phyloP scores from a whole-genome alignment of 768 basidiomycete species.

The Mrakia blollopis region DNA sequence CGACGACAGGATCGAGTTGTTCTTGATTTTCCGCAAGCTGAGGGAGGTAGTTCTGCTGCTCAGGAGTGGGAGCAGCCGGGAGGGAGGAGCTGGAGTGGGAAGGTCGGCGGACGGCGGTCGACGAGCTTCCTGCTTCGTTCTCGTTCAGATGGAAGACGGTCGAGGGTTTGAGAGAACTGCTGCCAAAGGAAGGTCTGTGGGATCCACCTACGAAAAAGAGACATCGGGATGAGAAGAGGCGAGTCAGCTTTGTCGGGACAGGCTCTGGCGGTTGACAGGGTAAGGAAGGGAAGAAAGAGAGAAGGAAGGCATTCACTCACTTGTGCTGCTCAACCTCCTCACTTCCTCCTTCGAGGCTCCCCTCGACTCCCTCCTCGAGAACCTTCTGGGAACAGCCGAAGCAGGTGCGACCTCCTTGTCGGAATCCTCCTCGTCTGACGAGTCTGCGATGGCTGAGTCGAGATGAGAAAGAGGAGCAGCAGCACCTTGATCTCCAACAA shows the following conservation, averaged over 20 bases:
- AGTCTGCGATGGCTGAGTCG: conserved; percentile 24
- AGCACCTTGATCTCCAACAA: background rate
- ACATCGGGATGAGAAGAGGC: background rate
- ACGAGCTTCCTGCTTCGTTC: background rate
- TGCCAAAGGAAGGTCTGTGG: conserved; percentile 11
- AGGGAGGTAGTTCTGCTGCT: background rate
- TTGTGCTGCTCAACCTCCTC: background rate
- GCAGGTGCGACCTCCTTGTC: background rate
- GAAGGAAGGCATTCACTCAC: background rate
- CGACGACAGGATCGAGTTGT: background rate
- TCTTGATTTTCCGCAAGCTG: background rate
- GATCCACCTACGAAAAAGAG: background rate
- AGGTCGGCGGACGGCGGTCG: conserved; percentile 5
- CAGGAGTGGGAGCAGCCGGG: background rate
- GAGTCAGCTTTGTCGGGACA: background rate
- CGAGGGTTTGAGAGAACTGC: background rate
- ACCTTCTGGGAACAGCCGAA: conserved; percentile 19
- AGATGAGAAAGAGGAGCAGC: background rate
- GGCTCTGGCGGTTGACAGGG: background rate
- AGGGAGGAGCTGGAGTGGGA: conserved; percentile 20
- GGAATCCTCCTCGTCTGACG: conserved; percentile 11
- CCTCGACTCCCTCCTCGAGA: conserved; percentile 16
- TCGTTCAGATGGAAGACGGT: conserved; percentile 11
- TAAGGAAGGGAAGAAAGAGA: background rate
- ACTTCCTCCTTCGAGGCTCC: conserved; percentile 3